A percentile compares a stretch with the other conserved stretches of the same genome.
These are phyloP conservation scores for Epichloe hybrida DNA, from an alignment of 2,329 filamentous ascomycete genomes.

Conservation along the genomic window DNA sequence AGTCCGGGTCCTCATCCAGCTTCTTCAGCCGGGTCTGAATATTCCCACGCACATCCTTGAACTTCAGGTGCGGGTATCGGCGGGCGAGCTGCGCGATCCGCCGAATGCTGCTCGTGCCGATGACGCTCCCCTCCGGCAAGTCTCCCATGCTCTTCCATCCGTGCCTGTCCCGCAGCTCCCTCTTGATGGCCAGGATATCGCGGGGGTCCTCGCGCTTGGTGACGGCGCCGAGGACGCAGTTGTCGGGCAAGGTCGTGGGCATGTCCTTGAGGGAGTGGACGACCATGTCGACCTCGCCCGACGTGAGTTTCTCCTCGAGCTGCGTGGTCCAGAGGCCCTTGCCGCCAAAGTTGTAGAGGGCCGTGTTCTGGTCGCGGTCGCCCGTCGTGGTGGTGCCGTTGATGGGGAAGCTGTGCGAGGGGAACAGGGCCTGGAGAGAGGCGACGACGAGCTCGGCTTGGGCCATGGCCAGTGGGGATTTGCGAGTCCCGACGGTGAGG, in stretches of 20 bases:
- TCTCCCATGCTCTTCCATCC: slow-evolving; percentile 52
- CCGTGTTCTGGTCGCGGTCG: slow-evolving; percentile 82
- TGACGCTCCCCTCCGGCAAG: slow-evolving; percentile 64
- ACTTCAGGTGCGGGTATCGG: slow-evolving; percentile 61
- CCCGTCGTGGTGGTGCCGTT: slow-evolving; percentile 72
- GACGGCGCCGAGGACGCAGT: slow-evolving; percentile 63
- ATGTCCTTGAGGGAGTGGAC: slow-evolving; percentile 97
- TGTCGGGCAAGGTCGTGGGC: slow-evolving; percentile 69
- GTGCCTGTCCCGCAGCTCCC: slow-evolving; percentile 32
- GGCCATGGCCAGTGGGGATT: slow-evolving; percentile 70
- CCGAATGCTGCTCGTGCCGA: slow-evolving; percentile 84
- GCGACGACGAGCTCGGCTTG: slow-evolving; percentile 68
- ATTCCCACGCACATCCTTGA: slow-evolving; percentile 81
- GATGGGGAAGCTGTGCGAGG: slow-evolving; percentile 59
- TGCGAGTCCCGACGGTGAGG: slow-evolving; percentile 74
- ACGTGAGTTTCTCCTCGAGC: slow-evolving; percentile 64
- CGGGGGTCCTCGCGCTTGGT: slow-evolving; percentile 68
- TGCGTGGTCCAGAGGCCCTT: slow-evolving; percentile 96
- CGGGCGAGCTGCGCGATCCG: slow-evolving; percentile 75
- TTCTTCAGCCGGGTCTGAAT: slow-evolving; percentile 82
- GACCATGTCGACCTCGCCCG: slow-evolving; percentile 62
- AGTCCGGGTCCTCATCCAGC: slow-evolving; percentile 70
- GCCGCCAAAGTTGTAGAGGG: slow-evolving; percentile 76
- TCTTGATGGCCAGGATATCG: slow-evolving; percentile 49
- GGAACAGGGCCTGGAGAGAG: slow-evolving; percentile 52